Conservation (phyloP, 495 filamentous ascomycete genomes). For the Aspergillus sclerotioniger region DNA sequence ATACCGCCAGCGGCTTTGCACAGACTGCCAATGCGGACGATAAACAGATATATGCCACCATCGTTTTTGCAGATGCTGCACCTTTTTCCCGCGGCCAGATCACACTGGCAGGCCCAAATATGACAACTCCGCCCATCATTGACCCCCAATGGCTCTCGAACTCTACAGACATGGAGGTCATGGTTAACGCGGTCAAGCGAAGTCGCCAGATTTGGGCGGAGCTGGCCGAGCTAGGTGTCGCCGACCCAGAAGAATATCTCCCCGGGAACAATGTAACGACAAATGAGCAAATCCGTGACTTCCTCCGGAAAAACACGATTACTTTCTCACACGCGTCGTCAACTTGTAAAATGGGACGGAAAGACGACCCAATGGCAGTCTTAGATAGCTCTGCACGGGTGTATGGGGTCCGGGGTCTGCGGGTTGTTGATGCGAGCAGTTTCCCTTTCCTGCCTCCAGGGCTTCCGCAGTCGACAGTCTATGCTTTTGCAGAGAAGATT, state of each 20-base stretch:
- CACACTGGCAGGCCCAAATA: conserved; percentile 38
- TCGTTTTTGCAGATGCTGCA: conserved; percentile 40
- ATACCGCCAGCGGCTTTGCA: conserved; percentile 28
- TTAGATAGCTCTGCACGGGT: conserved; percentile 49
- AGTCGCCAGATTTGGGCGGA: conserved; percentile 30
- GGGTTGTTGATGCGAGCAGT: conserved; percentile 53
- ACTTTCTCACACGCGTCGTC: conserved; percentile 50
- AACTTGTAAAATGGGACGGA: conserved; percentile 50
- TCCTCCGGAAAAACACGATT: conserved; percentile 35
- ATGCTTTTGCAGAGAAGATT: conserved; percentile 58
- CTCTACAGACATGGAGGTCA: conserved; percentile 42
- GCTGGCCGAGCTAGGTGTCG: conserved; percentile 22
- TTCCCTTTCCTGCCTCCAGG: conserved; percentile 53
- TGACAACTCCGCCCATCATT: conserved; percentile 43
- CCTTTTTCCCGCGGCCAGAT: conserved; percentile 54
- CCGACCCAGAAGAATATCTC: conserved; percentile 32
- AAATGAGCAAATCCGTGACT: conserved; percentile 45
- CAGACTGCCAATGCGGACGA: conserved; percentile 25
- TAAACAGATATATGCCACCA: conserved; percentile 43
- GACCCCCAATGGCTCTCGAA: conserved; percentile 47
- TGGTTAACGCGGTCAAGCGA: conserved; percentile 45
- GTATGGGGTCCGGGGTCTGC: conserved; percentile 43
- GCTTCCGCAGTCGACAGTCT: conserved; percentile 48
- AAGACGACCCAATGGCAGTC: conserved; percentile 45
- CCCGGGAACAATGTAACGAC: conserved; percentile 42